Base-by-base conservation (phyloP, 164 flowering plant genomes). In the Vitis cinerea region DNA sequence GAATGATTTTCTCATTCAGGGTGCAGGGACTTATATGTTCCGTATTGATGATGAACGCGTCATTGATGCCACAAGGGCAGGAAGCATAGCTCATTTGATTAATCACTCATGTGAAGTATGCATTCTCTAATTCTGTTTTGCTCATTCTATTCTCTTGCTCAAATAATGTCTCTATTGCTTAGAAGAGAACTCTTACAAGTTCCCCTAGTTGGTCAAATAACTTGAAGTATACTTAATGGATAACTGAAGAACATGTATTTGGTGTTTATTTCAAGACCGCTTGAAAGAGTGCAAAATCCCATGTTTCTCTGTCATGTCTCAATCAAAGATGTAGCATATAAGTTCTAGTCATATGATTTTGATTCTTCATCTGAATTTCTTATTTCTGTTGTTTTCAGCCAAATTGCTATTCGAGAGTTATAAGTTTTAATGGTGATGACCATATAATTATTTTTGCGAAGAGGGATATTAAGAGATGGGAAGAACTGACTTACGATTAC, bases 21-120 rank as follows among this genome's bases (percentile, higher is more conserved):
- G 99, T 81, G 99, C 99, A 70, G 99, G 99, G 64, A 95, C 99
- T 8, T 95, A 95, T 62, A 93, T 95, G 97, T 95, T 95, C 62
- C 83, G 97, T 59, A 85, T 95, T 70, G 94, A 91, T 78, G 90
- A 93, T 78, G 95, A 93, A 57, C 90, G 92, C 66, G 99, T 95
- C n/a, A 85, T 95, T 74, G 99, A 95, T 87, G 99, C 99, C 48
- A 95, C 99, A 31, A 83, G 92, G 74, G 94, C 98, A 6, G 99
- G 99, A 70, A 93, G 97, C 86, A 90, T 95, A 55, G 99, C 99
- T 72, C 99, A 95, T 83, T 74, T 95, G 58, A 93, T 95, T 66
- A 95, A 95, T 78, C 99, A 95, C 71, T 95, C 98, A 60, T 95
- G 99, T 77, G 98, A 90, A 74, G 99, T 95, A 76, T 64, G 91